Base-by-base conservation (phyloP, 2,329 filamentous ascomycete species). In the Apiospora hydei region DNA sequence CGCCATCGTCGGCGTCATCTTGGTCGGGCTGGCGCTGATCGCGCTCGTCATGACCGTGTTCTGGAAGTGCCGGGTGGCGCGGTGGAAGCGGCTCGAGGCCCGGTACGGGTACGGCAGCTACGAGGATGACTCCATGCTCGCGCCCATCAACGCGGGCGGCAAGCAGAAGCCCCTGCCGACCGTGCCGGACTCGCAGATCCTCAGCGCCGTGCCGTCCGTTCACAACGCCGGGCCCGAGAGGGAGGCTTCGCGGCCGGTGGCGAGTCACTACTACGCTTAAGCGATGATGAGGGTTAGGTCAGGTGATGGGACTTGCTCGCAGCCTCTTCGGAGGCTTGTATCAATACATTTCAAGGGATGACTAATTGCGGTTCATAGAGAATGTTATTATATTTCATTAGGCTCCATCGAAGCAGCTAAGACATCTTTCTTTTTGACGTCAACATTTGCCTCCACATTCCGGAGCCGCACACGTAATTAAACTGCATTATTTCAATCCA, bases 51-150 rank as follows among this genome's bases (percentile, higher is more conserved):
- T 61, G 53, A 61, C 53, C 26, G 30, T 61, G 53, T 61, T 61
- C 53, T 61, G 53, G 53, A 61, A 61, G 53, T 61, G 53, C 53
- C 53, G 53, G 16, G 53, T 61, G 53, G 16, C 26, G 30, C 26
- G 53, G 30, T 61, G 53, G 53, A 61, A 61, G 30, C 14, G 53
- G 53, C 30, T 61, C 30, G 53, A 61, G 16, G 16, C 16, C 30
- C 46, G 3, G 21, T 11, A 30, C 16, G 26, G 26, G 21, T 11
- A 30, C 16, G 30, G 41, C 4, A 43, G 10, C 13, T 13, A 3
- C 51, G 51, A 26, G 4, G 51, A 13, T 1, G 16, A 38, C 18
- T 14, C 53, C 53, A 38, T 34, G 30, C 16, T 61, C 30, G 8
- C 53, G 53, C 14, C 30, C 7, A 21, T 30, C 51, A 3, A 8